phyloP scores from a whole-genome alignment of 2,329 filamentous ascomycete species.

The Fusarium tupiense region DNA sequence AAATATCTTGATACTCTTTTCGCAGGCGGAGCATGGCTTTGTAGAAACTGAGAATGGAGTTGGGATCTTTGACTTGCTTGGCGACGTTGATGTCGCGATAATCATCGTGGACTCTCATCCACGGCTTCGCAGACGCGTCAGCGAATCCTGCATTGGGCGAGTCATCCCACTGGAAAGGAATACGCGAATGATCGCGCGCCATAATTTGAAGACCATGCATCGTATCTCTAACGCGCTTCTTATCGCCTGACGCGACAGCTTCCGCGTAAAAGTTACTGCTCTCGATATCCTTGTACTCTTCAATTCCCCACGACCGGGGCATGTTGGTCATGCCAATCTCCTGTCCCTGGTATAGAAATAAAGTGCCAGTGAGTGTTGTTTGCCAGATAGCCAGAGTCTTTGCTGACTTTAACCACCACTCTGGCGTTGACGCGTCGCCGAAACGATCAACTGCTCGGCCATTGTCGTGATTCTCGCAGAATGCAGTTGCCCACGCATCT shows the following conservation, averaged over 20 bases:
- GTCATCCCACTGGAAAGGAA: constrained; percentile 74
- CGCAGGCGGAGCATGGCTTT: constrained; percentile 61
- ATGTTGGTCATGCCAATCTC: constrained; percentile 70
- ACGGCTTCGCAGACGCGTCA: constrained; percentile 57
- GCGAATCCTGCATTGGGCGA: constrained; percentile 71
- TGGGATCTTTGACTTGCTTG: constrained; percentile 54
- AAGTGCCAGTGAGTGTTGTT: constrained; percentile 60
- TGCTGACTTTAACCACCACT: constrained; percentile 55
- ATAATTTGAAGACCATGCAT: constrained; percentile 65
- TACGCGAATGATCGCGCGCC: constrained; percentile 70
- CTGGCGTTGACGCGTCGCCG: constrained; percentile 55
- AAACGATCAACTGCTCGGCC: constrained; percentile 66
- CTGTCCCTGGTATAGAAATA: constrained; percentile 69
- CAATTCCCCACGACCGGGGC: constrained; percentile 59
- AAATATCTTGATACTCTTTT: constrained; percentile 65
- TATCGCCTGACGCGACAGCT: constrained; percentile 49
- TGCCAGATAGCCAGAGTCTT: constrained; percentile 65
- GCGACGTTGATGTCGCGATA: constrained; percentile 66
- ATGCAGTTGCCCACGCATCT: constrained; percentile 68
- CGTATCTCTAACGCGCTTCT: constrained; percentile 54
- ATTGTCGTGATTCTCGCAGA: constrained; percentile 73
- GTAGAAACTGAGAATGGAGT: constrained; percentile 69
- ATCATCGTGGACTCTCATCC: constrained; percentile 74
- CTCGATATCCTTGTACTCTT: constrained; percentile 65
- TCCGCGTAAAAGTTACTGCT: constrained; percentile 62